Base-by-base conservation (phyloP, 2,329 filamentous ascomycete genomes). In the Diaporthe ilicicola region DNA sequence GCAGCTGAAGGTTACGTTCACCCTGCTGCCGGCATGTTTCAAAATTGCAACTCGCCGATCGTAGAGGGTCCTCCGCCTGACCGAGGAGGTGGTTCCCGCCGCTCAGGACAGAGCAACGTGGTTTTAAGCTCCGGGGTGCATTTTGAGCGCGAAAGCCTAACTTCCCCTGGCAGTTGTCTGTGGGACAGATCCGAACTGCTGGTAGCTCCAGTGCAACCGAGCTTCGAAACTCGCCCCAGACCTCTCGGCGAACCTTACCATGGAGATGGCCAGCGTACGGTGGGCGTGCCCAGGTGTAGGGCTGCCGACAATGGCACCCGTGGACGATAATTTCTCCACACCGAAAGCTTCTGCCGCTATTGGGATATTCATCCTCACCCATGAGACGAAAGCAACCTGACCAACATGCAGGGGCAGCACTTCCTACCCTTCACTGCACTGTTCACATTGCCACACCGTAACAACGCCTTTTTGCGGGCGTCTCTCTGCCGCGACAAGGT, bases 271-370 rank as follows among this genome's bases (percentile, higher is more conserved):
- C 42, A 64, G 44, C 22, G 34, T 37, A 37, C 59, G 59, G 59
- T 29, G 42, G 19, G 48, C 59, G 44, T 50, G 42, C 59, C 29
- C 59, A 37, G n/a, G 15, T 50, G 29, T 37, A 64, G 59, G 59
- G 44, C 44, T 64, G 29, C 19, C 44, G 59, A 50, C 59, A 48
- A 15, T 27, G 29, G 44, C 42, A 50, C n/a, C n/a, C n/a, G n/a
- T n/a, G n/a, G n/a, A n/a, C 29, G 29, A 32, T 13, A 15, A 64
- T 37, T 50, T 48, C 59, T 50, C 29, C 59, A 29, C 24, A 13
- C 59, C 59, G 44, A 64, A 50, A 50, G 59, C 59, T 64, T 64
- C 59, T 64, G 44, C 59, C 59, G 59, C 59, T 64, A 50, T 64
- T 64, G 32, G 15, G 59, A 64, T 64, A 48, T 48, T 64, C 59